These are phyloP conservation scores for Pseudoscleropodium purum DNA, from an alignment of 225 moss, liverwort and hornwort genomes.

Conservation along the genomic window DNA sequence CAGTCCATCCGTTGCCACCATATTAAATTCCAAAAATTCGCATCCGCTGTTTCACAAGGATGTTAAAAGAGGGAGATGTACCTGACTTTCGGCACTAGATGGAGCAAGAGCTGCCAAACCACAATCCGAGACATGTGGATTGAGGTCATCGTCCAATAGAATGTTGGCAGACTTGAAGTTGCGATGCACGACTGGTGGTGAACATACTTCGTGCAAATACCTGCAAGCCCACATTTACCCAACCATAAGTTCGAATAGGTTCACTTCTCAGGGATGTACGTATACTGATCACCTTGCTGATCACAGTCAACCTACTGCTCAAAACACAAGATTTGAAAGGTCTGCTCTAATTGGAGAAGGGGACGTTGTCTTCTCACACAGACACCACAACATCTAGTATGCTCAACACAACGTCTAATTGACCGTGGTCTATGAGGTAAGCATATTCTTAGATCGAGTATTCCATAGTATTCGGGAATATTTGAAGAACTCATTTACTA, in stretches of 20 bases:
- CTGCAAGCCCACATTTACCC: slow-evolving; percentile 12
- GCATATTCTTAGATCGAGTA: background rate
- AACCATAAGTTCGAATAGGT: background rate
- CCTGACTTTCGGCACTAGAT: slow-evolving; percentile 58
- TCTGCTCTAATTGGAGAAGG: background rate
- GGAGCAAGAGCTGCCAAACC: slow-evolving; percentile 56
- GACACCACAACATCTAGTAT: background rate
- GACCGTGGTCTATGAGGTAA: background rate
- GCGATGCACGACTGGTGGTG: slow-evolving; percentile 59
- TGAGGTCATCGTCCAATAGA: slow-evolving; percentile 50
- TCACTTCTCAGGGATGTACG: background rate
- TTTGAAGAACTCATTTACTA: background rate
- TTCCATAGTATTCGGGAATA: background rate
- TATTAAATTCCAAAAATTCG: background rate
- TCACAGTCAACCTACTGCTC: background rate
- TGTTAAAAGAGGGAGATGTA: background rate
- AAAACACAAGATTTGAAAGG: background rate
- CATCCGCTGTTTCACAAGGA: background rate
- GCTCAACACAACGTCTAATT: background rate
- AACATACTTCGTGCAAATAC: slow-evolving; percentile 67
- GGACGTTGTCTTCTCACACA: background rate
- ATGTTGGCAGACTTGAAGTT: slow-evolving; percentile 76
- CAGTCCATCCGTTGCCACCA: background rate
- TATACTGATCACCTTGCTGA: background rate
- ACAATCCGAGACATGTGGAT: slow-evolving; percentile 56